Conservation (phyloP, 2,329 filamentous ascomycete genomes). For the Alternaria gansuensis region DNA sequence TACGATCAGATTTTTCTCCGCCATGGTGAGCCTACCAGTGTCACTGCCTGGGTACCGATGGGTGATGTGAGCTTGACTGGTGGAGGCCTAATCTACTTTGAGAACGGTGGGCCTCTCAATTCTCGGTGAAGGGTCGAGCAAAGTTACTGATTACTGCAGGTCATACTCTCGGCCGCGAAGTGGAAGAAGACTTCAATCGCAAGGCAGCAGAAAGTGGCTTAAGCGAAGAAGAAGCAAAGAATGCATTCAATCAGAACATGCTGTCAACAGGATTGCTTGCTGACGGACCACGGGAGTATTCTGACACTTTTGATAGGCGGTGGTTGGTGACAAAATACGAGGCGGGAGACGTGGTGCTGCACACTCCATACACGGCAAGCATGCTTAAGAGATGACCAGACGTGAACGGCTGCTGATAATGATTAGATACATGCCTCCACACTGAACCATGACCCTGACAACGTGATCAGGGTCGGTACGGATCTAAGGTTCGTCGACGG, state of each 20-base stretch:
- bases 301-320: conserved; percentile 54
- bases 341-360: conserved; percentile 61
- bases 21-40: conserved; percentile 63
- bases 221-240: conserved; percentile 60
- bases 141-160: conserved; percentile 34
- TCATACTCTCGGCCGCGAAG: conserved; percentile 58
- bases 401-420: conserved; percentile 15
- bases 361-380: conserved; percentile 43
- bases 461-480: conserved; percentile 64
- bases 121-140: too few species aligned
- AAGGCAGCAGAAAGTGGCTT: conserved; percentile 62
- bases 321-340: conserved; percentile 65
- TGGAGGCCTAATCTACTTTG: conserved; percentile 68
- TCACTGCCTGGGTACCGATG: conserved; percentile 68
- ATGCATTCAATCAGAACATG: conserved; percentile 65
- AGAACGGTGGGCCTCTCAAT: conserved; percentile 51
- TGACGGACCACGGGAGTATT: conserved; percentile 59
- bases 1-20: conserved; percentile 68
- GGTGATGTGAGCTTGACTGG: conserved; percentile 64
- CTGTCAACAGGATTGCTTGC: conserved; percentile 64
- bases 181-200: conserved; percentile 61
- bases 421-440: conserved; percentile 66
- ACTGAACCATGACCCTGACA: conserved; percentile 62
- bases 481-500: conserved; percentile 66
- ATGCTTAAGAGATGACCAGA: too few species aligned